These are phyloP conservation scores for Tricholoma flavovirens DNA, from an alignment of 768 basidiomycete species.

Conservation along the genomic window DNA sequence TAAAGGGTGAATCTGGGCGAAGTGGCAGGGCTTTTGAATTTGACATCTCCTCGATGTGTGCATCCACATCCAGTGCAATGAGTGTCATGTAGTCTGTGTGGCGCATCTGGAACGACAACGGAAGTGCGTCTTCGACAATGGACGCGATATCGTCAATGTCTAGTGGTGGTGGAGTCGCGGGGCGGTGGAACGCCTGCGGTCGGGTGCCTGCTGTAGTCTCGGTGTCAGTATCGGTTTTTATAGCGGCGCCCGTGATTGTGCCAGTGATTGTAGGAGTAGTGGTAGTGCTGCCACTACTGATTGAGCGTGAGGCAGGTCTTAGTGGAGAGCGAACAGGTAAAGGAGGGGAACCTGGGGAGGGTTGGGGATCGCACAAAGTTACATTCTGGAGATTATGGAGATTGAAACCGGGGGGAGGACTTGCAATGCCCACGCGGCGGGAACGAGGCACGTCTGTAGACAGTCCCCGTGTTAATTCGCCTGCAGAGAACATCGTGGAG, in stretches of 20 bases:
- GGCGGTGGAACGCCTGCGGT: slow-evolving; percentile 12
- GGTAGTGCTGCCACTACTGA: slow-evolving; percentile 13
- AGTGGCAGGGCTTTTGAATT: slow-evolving; percentile 18
- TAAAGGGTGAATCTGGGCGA: slow-evolving; percentile 24
- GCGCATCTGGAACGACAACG: slow-evolving; percentile 19
- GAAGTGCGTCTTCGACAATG: slow-evolving; percentile 17
- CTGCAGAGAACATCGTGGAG: slow-evolving; percentile 12
- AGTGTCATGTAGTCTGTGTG: slow-evolving; percentile 24
- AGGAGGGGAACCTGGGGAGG: slow-evolving; percentile 22
- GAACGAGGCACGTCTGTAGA: slow-evolving; percentile 30
- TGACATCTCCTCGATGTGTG: slow-evolving; percentile 12
- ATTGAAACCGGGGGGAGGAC: slow-evolving; percentile 29
- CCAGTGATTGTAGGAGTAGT: not conserved
- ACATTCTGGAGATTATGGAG: slow-evolving; percentile 14
- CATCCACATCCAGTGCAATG: slow-evolving; percentile 17
- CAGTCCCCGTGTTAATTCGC: slow-evolving; percentile 4
- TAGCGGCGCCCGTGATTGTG: too few relatives aligned
- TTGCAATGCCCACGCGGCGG: slow-evolving; percentile 39
- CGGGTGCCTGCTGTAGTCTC: not conserved
- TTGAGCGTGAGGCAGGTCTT: slow-evolving; percentile 27
- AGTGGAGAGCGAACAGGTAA: slow-evolving; percentile 34
- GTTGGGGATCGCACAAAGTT: slow-evolving; percentile 12
- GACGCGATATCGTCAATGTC: slow-evolving; percentile 22
- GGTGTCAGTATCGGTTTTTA: not conserved
- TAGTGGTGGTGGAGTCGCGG: slow-evolving; percentile 18